Evolutionary conservation across 129 eudicot species (phyloP).

Genomic region (Pittosporum tobira): DNA sequence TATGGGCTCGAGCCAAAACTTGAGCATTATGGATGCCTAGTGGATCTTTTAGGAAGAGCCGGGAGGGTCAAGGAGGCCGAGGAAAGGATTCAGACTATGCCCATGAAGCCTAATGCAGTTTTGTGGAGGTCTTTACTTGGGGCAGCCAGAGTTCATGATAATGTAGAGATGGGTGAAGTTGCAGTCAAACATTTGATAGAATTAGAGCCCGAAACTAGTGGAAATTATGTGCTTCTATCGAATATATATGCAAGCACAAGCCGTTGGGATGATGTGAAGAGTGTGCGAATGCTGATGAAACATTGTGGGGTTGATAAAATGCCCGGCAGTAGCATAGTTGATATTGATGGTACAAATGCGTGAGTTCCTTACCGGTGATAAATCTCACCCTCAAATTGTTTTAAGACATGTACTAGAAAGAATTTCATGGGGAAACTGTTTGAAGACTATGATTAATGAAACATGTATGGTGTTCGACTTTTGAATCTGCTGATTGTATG

Average conservation of each 20-base stretch:
- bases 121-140: conserved; percentile 65
- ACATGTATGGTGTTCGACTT: too few relatives aligned
- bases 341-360: conserved; percentile 46
- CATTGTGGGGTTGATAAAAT: conserved; percentile 33
- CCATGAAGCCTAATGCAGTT: conserved; percentile 55
- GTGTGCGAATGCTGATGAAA: conserved; percentile 50
- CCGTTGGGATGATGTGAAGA: conserved; percentile 58
- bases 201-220: conserved; percentile 59
- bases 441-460: too few relatives aligned
- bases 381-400: conserved; percentile 38
- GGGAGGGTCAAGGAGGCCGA: conserved; percentile 55
- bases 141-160: conserved; percentile 58
- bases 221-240: conserved; percentile 65
- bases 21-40: conserved; percentile 63
- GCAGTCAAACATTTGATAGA: conserved; percentile 44
- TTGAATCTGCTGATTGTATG: too few relatives aligned
- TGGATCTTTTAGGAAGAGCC: conserved; percentile 72
- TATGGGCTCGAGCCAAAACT: conserved; percentile 53
- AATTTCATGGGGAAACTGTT: too few relatives aligned
- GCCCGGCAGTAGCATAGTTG: conserved; percentile 49
- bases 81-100: conserved; percentile 38
- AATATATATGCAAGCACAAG: conserved; percentile 40
- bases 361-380: conserved; percentile 52
- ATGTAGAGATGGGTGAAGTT: conserved; percentile 43
- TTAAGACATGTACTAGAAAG: too few relatives aligned